A percentile compares a stretch with the other conserved stretches of the same genome.
Evolutionary conservation across 202 grass and related monocot species (phyloP).

Genomic region (Hordeum pubiflorum): DNA sequence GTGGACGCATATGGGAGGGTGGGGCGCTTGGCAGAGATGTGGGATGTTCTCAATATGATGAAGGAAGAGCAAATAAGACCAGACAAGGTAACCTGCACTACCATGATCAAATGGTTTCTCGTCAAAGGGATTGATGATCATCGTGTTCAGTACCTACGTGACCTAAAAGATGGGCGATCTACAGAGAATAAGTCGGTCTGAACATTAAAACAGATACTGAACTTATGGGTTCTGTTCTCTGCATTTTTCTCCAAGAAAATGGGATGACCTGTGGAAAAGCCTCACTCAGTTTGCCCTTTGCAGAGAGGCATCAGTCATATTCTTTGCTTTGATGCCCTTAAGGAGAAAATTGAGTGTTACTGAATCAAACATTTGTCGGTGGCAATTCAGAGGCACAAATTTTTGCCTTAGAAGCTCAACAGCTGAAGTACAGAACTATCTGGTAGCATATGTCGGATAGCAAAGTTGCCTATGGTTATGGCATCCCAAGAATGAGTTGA

Average conservation of each 20-base stretch:
- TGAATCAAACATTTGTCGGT: background rate
- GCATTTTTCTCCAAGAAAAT: conserved; percentile 7
- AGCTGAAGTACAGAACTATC: background rate
- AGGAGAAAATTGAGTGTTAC: background rate
- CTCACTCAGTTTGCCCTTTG: background rate
- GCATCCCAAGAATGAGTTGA: background rate
- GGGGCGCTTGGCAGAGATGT: conserved; percentile 83
- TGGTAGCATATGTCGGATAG: background rate
- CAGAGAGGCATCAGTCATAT: background rate
- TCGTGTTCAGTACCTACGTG: conserved; percentile 64
- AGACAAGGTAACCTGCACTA: conserved; percentile 80
- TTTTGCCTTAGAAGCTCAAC: background rate
- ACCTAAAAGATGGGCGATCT: conserved; percentile 40
- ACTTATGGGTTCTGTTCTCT: background rate
- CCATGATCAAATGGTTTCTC: conserved; percentile 93
- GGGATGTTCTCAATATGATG: conserved; percentile 81
- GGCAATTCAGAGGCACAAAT: background rate
- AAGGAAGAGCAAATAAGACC: conserved; percentile 43
- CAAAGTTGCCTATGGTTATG: background rate
- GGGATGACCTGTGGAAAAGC: background rate
- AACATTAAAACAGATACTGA: background rate
- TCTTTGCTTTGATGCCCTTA: background rate
- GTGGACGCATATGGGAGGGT: conserved; percentile 87
- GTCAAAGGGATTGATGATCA: conserved; percentile 71
- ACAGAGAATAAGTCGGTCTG: conserved; percentile 20